Conservation (phyloP, 306 rosid species). For the Glycyrrhiza uralensis region DNA sequence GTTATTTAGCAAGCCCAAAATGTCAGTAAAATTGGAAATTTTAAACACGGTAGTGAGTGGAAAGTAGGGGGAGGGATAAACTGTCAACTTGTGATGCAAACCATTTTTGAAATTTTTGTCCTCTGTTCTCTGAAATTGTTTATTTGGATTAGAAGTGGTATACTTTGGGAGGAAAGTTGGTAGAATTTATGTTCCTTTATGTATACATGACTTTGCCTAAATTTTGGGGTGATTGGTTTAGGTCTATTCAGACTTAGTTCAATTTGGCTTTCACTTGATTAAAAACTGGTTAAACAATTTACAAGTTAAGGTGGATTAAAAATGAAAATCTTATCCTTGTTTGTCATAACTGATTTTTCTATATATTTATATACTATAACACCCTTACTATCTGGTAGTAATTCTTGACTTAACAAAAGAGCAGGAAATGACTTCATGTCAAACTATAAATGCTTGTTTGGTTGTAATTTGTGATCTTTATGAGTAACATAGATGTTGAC, state of each 20-base stretch:
- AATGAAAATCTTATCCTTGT: not conserved
- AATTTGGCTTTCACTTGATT: not conserved
- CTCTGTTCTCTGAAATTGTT: not conserved
- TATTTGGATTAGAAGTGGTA: not conserved
- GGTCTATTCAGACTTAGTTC: not conserved
- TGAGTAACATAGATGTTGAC: slow-evolving; percentile 8
- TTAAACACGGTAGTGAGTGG: not conserved
- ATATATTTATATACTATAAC: not conserved
- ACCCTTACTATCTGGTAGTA: not conserved
- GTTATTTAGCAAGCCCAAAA: not conserved
- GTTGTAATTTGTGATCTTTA: not conserved
- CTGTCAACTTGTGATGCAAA: not conserved
- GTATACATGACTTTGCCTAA: not conserved
- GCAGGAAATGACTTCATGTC: not conserved
- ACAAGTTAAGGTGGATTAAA: not conserved
- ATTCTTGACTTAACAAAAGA: not conserved
- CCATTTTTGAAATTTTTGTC: not conserved
- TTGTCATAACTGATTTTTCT: not conserved
- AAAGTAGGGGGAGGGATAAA: not conserved
- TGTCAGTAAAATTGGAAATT: not conserved
- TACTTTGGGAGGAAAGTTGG: not conserved
- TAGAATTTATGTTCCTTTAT: not conserved
- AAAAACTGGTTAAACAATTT: not conserved
- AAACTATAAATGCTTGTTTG: not conserved
- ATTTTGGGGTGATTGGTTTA: not conserved